Evolutionary conservation across 2,329 filamentous ascomycete genomes (phyloP).

Genomic region (Xylaria sp.): DNA sequence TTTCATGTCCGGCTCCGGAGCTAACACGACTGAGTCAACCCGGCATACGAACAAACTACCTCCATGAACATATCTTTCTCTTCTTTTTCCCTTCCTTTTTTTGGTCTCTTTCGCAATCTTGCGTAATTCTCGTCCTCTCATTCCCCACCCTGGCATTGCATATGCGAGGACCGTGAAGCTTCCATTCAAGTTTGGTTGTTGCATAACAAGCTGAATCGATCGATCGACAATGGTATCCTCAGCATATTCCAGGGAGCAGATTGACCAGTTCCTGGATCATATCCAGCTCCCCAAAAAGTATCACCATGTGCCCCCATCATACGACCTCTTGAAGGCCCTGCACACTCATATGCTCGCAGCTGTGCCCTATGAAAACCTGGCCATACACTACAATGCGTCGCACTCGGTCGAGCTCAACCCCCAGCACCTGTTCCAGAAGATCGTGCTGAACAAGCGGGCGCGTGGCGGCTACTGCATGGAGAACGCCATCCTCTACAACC

Average conservation of each 20-base stretch:
- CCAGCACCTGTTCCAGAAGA: slow-evolving; percentile 60
- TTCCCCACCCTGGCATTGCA: not conserved
- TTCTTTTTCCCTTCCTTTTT: not conserved
- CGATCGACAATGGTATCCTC: slow-evolving; percentile 26
- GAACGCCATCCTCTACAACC: slow-evolving; percentile 63
- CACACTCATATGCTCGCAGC: slow-evolving; percentile 47
- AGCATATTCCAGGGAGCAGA: slow-evolving; percentile 33
- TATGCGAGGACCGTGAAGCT: not conserved
- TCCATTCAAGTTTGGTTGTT: not conserved
- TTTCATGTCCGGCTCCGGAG: slow-evolving; percentile 27
- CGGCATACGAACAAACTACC: not conserved
- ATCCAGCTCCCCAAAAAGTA: slow-evolving; percentile 36
- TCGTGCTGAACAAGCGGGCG: slow-evolving; percentile 55
- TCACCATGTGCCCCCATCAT: slow-evolving; percentile 35
- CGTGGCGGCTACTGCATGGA: slow-evolving; percentile 72
- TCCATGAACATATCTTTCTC: not conserved
- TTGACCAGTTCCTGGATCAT: slow-evolving; percentile 37
- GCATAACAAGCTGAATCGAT: not conserved
- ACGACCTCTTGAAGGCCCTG: slow-evolving; percentile 32
- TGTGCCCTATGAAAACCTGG: slow-evolving; percentile 67
- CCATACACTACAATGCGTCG: slow-evolving; percentile 60
- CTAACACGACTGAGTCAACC: slow-evolving; percentile 23
- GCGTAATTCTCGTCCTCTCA: too few relatives aligned
- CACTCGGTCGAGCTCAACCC: slow-evolving; percentile 57
- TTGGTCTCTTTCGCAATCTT: too few relatives aligned